These are phyloP conservation scores for Copromyces sp. DNA, from an alignment of 495 filamentous ascomycete genomes.

Conservation along the genomic window DNA sequence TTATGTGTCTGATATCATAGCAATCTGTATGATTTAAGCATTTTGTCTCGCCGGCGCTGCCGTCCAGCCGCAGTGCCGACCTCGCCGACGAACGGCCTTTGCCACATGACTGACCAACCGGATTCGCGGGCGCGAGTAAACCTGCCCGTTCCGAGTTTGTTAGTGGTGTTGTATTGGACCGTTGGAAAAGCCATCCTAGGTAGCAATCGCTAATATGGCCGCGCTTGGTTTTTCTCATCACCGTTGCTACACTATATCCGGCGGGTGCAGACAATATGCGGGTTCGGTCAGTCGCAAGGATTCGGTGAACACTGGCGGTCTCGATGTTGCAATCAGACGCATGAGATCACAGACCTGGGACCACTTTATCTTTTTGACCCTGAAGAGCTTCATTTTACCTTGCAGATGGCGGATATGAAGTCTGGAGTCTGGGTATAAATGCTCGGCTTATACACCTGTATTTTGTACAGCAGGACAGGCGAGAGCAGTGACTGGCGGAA, in stretches of 20 bases:
- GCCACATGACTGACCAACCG: not conserved
- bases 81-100: not conserved
- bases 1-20: not conserved
- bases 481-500: not conserved
- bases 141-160: not conserved
- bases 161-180: not conserved
- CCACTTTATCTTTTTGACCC: not conserved
- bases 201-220: not conserved
- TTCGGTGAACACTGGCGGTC: not conserved
- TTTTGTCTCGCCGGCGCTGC: not conserved
- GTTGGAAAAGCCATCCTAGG: not conserved
- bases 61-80: not conserved
- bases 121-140: not conserved
- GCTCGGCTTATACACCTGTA: not conserved
- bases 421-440: not conserved
- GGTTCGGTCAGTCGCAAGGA: not conserved
- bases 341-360: not conserved
- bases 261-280: not conserved
- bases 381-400: not conserved
- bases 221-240: not conserved
- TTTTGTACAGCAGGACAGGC: not conserved
- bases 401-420: not conserved
- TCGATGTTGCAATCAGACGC: not conserved
- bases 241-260: not conserved
- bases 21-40: not conserved